Evolutionary conservation across 192 early-diverging fungal genomes (phyloP).

Genomic region (Pilaira anomala): DNA sequence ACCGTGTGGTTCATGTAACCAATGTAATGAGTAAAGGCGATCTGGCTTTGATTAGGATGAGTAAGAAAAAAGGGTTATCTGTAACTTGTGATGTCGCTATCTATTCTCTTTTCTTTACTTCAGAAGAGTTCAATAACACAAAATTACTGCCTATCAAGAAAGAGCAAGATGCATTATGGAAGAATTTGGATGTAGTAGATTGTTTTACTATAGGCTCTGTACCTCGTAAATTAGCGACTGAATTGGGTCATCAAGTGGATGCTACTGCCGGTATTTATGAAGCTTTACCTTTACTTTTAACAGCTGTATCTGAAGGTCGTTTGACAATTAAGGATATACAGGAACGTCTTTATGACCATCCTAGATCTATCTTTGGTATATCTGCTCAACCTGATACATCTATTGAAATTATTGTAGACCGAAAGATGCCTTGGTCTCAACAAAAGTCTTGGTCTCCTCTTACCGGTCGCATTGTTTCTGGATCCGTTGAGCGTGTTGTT

Average conservation of each 20-base stretch:
- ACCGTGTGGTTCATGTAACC: conserved; percentile 86
- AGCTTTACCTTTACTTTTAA: conserved; percentile 72
- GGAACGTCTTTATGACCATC: conserved; percentile 77
- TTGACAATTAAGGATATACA: conserved; percentile 77
- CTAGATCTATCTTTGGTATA: conserved; percentile 87
- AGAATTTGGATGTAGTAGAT: conserved; percentile 76
- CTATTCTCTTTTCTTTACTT: conserved; percentile 75
- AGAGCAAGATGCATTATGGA: conserved; percentile 82
- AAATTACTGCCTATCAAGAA: conserved; percentile 44
- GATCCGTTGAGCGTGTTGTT: conserved; percentile 87
- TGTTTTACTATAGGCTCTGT: conserved; percentile 84
- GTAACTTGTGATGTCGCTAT: conserved; percentile 96
- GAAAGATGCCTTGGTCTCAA: conserved; percentile 50
- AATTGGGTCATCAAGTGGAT: conserved; percentile 43
- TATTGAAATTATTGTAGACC: conserved; percentile 90
- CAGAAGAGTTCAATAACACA: conserved; percentile 41
- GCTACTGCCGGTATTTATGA: conserved; percentile 60
- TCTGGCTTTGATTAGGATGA: conserved; percentile 78
- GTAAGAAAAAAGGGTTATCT: conserved; percentile 78
- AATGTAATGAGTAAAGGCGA: conserved; percentile 77
- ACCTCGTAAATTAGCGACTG: conserved; percentile 59
- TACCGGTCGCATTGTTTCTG: conserved; percentile 56
- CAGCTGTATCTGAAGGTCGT: conserved; percentile 76
- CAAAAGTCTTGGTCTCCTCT: conserved; percentile 59
- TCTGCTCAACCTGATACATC: conserved; percentile 92